These are phyloP conservation scores for Gossypium bickii DNA, from an alignment of 345 rosid species.

Conservation along the genomic window DNA sequence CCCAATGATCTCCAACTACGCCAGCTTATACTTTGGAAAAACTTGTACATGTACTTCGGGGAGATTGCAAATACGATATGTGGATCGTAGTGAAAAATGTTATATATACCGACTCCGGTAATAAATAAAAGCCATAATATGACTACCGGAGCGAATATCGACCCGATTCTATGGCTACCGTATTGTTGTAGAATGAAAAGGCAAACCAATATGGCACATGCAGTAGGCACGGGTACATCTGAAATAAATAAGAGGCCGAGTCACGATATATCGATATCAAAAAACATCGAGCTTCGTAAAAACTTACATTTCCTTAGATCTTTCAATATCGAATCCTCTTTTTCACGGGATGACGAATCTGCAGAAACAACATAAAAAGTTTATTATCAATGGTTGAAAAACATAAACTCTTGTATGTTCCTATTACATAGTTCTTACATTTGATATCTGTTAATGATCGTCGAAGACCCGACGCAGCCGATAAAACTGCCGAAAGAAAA, in stretches of 20 bases:
- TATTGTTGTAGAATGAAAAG: slow-evolving; percentile 57
- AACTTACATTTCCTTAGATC: slow-evolving; percentile 41
- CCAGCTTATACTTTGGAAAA: slow-evolving; percentile 23
- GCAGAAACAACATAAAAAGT: slow-evolving; percentile 18
- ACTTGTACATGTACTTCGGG: slow-evolving; percentile 43
- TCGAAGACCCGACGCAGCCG: slow-evolving; percentile 49
- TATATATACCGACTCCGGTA: slow-evolving; percentile 48
- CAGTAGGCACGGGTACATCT: slow-evolving; percentile 53
- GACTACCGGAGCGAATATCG: slow-evolving; percentile 48
- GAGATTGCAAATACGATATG: slow-evolving; percentile 37
- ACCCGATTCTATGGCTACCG: slow-evolving; percentile 50
- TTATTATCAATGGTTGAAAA: background rate
- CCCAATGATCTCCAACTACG: slow-evolving; percentile 43
- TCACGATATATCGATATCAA: background rate
- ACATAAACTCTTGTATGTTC: background rate
- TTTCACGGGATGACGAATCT: slow-evolving; percentile 30
- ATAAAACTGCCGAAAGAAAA: slow-evolving; percentile 37
- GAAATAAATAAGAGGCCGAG: slow-evolving; percentile 18
- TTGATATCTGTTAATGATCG: slow-evolving; percentile 32
- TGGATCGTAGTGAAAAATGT: slow-evolving; percentile 30
- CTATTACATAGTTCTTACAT: slow-evolving; percentile 35
- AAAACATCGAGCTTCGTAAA: background rate
- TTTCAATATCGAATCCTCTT: slow-evolving; percentile 21
- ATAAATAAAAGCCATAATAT: slow-evolving; percentile 49
- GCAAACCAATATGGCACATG: slow-evolving; percentile 49